Base-by-base conservation (phyloP, 2,329 filamentous ascomycete species). In the Plenodomus biglobosus region DNA sequence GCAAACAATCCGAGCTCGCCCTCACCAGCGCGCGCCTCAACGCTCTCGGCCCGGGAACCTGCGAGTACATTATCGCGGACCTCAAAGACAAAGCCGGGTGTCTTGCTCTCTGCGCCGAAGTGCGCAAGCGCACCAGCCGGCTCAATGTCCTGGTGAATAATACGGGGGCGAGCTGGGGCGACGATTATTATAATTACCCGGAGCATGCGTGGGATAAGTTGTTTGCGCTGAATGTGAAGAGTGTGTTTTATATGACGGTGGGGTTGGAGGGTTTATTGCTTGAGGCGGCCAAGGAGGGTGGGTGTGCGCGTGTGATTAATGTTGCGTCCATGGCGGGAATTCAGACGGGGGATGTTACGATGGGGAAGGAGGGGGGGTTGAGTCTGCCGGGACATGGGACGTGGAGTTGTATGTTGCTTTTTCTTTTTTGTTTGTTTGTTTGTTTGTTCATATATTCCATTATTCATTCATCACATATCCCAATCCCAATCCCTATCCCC, bases 121-220 rank as follows among this genome's bases (percentile, higher is more conserved):
- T 80, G 24, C 72, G 73, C 50, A 77, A 77, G 62, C 69, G 72
- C 8, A 65, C 65, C 2, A 70, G 72, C 32, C 58, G 67, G 11
- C 45, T 80, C 67, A 79, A 65, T 56, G 75, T 80, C 19, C 66
- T 80, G 17, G 70, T 81, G 43, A 80, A 81, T 60, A 80, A 80
- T 56, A 78, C 78, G 8, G 78, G 78, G 15, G 79, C 75, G 8
- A 78, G 77, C 43, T 81, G 78, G 73, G 80, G 80, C 8, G 80
- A 76, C 20, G 76, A 80, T 21, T 83, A 82, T 62, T 78, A 81
- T 50, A 74, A 82, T 62, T 83, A 81, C 57, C 80, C 80, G 0
- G 80, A 81, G 52, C 72, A 75, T 39, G 81, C 78, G 35, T 84
- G 80, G 78, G 80, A 81, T 54, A 79, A 82, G 54, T 71, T 83